Base-by-base conservation (phyloP, 371 early-diverging fungal genomes). In the Rhizopus arrhizus region DNA sequence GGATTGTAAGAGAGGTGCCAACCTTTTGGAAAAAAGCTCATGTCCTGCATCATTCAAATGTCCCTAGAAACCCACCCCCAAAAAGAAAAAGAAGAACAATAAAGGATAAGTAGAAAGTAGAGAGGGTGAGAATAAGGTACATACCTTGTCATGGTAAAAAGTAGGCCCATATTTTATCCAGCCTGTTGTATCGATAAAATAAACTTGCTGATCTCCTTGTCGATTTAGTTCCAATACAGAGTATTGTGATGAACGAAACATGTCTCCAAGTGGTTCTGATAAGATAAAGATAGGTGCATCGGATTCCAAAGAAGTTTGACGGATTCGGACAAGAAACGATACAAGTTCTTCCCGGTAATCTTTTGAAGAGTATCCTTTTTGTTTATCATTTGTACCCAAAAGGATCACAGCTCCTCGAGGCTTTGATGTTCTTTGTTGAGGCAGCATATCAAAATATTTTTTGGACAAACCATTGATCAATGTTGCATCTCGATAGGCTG, bases 151-250 rank as follows among this genome's bases (percentile, higher is more conserved):
- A 29, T 54, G 51, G 42, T 73, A 77, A 5, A 65, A 64, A 40
- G 52, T 66, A 16, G 68, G 38, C 11, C 72, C 68, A 54, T 75
- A 72, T 28, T 69, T 65, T 13, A 78, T 32, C 73, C 74, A 78
- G n/a, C 64, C 62, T 3, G 75, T 78, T 8, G 78, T 75, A 68
- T 73, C 78, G 28, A 75, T 64, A 53, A 68, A 78, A 55, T 69
- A 73, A 13, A 75, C 34, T 42, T 73, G 50, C 46, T 70, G 70
- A 15, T 73, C 72, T 29, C 73, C 72, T 31, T 51, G 59, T 13
- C 53, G 62, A 33, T 67, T 62, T 53, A 68, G 56, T 8, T 64
- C 65, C 12, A 61, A 35, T 0, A 78, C 75, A 6, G 78, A 67
- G 16, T 69, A 62, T 35, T 78, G 78, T n/a, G 73, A 69, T n/a